Evolutionary conservation across 2,329 filamentous ascomycete genomes (phyloP).

Genomic region (Botrytis byssoidea): DNA sequence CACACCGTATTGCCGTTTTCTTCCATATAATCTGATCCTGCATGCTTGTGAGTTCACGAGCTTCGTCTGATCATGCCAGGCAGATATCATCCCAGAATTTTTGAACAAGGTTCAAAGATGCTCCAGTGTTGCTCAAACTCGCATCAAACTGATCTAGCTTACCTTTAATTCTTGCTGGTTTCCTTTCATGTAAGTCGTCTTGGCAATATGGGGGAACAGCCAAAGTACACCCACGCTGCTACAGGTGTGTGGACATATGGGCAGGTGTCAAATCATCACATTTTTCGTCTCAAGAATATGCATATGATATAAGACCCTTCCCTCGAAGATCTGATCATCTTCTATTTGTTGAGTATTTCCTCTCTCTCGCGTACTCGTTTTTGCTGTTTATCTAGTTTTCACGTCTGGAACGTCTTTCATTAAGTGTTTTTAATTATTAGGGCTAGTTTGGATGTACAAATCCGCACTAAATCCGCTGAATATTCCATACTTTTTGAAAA

Average conservation of each 20-base stretch:
- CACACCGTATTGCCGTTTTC: neutral
- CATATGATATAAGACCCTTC: neutral
- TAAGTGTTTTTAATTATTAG: neutral
- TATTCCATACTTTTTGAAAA: no score
- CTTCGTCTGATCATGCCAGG: slow-evolving; percentile 1
- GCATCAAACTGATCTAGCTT: neutral
- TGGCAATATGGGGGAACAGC: neutral
- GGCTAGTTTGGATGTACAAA: no score
- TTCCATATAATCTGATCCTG: neutral
- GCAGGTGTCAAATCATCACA: neutral
- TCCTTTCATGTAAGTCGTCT: neutral
- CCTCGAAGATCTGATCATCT: neutral
- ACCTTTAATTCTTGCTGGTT: neutral
- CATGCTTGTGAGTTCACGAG: neutral
- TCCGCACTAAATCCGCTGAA: no score
- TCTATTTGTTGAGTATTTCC: no score
- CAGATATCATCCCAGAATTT: neutral
- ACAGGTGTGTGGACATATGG: neutral
- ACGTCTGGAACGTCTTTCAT: slow-evolving; percentile 12
- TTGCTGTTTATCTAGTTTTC: neutral
- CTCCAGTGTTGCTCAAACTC: neutral
- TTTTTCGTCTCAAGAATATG: neutral
- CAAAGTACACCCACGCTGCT: neutral
- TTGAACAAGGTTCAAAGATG: neutral
- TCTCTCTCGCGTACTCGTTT: neutral